These are phyloP conservation scores for Puccinia novopanici DNA, from an alignment of 1,284 basidiomycete genomes.

Conservation along the genomic window DNA sequence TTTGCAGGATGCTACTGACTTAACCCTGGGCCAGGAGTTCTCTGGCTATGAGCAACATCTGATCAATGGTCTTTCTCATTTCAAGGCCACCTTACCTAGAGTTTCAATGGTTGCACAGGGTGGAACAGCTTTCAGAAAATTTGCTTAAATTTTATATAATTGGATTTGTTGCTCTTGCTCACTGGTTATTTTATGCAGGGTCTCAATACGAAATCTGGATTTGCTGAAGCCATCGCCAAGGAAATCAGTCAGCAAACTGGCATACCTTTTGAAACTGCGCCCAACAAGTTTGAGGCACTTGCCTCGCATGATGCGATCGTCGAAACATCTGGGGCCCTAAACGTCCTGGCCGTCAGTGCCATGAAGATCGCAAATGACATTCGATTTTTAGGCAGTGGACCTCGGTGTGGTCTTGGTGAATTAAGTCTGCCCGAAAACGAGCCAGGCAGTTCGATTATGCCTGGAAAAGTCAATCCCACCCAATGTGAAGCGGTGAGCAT, in stretches of 20 bases:
- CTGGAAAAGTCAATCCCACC: conserved; percentile 99
- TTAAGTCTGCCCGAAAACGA: conserved; percentile 95
- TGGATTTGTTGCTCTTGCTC: conserved; percentile 5
- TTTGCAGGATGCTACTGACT: conserved; percentile 85
- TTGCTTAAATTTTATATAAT: conserved; percentile 61
- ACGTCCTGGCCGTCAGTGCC: conserved; percentile 87
- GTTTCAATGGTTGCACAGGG: conserved; percentile 91
- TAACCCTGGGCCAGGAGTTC: conserved; percentile 98
- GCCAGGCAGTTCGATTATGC: conserved; percentile 99
- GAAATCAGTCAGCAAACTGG: conserved; percentile 92
- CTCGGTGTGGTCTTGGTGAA: conserved; percentile 95
- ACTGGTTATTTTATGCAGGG: conserved; percentile 66
- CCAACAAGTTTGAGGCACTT: conserved; percentile 99
- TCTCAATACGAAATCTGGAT: conserved; percentile 93
- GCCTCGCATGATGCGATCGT: conserved; percentile 96
- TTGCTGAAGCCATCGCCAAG: conserved; percentile 88
- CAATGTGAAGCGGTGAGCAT: conserved; percentile 81
- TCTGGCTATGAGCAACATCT: conserved; percentile 96
- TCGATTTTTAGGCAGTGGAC: conserved; percentile 94
- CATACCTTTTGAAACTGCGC: conserved; percentile 87
- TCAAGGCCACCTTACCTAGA: conserved; percentile 80
- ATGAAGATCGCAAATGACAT: conserved; percentile 99
- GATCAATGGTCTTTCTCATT: conserved; percentile 82
- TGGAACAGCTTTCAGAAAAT: conserved; percentile 96
- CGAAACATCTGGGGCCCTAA: conserved; percentile 93